Percentiles rank a stretch among this genome's conserved stretches.
phyloP scores from a whole-genome alignment of 768 basidiomycete species.

The Termitomyces eurrhizus region DNA sequence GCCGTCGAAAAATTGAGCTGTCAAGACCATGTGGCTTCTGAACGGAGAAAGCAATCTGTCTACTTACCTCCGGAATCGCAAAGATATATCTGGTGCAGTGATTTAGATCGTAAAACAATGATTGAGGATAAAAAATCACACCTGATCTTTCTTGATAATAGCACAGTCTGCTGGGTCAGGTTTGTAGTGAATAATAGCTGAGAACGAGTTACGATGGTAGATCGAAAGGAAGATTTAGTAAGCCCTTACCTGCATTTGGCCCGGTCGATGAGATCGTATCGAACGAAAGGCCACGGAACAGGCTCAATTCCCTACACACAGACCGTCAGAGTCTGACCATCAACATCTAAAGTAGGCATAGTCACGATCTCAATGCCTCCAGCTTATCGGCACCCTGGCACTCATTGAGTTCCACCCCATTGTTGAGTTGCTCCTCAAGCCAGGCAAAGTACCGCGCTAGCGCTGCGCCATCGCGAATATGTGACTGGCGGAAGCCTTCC shows the following conservation, averaged over 20 bases:
- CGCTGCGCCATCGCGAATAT: constrained; percentile 88
- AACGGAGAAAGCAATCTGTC: no score
- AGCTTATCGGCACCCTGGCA: constrained; percentile 76
- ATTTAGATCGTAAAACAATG: not conserved
- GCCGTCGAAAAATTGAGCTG: constrained; percentile 55
- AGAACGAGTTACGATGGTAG: not conserved
- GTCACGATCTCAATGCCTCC: constrained; percentile 78
- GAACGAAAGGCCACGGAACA: constrained; percentile 89
- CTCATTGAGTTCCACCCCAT: constrained; percentile 65
- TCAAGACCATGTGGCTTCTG: not conserved
- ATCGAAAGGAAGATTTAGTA: not conserved
- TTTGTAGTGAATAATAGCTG: constrained; percentile 91
- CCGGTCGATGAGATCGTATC: constrained; percentile 90
- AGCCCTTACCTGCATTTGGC: constrained; percentile 77
- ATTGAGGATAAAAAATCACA: constrained; percentile 18
- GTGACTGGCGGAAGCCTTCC: constrained; percentile 84
- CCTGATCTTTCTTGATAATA: constrained; percentile 71
- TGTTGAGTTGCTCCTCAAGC: constrained; percentile 80
- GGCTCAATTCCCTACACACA: constrained; percentile 57
- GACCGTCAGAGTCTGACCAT: not conserved
- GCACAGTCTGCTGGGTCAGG: constrained; percentile 75
- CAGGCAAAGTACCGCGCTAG: constrained; percentile 89
- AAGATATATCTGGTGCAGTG: constrained; percentile 32
- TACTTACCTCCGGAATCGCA: constrained; percentile 79
- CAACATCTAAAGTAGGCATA: constrained; percentile 8